Evolutionary conservation across 768 basidiomycete species (phyloP), one percentile per base, ranked within the genome.

Genomic region (Leccinum subgranulosum): DNA sequence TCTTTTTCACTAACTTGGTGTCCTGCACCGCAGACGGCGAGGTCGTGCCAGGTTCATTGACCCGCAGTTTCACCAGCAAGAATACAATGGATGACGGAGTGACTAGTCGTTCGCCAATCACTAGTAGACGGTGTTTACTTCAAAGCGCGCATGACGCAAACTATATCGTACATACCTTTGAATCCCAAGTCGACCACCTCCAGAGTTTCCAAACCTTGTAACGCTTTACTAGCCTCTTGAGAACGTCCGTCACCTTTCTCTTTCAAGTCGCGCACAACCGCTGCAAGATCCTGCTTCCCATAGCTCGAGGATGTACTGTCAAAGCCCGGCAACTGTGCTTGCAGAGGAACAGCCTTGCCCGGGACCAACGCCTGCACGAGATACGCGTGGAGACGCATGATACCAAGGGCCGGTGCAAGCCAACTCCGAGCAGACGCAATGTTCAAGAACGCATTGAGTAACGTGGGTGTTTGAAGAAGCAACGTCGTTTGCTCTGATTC

Each of bases 61-160:
- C 66, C 17, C 91, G 88, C 19, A 94, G 78, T 72, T 94, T 94
- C 71, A 96, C 82, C 29, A 90, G 79, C 41, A 98, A 82, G 66
- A 86, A 88, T 25, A 97, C 91, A 60, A 98, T 88, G 0, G 96
- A 85, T 2, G 89, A 88, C 0, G 96, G 94, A 0, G 91, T 89
- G 34, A 98, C 84, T 33, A 88, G 73, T 15, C 86, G 86, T 74
- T 99, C 97, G 54, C 92, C 96, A 59, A 93, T 90, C 53, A 99
- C 94, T 94, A 36, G 14, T 6, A 57, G 10, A 64, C 10, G 4
- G 34, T 28, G 49, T 46, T 60, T 45, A 65, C 52, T 27, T 41
- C 48, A 33, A 6, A n/a, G 25, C 5, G 9, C 11, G 11, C 50
- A 28, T 1, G n/a, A 48, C 9, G 21, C 53, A 12, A 23, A 36